Evolutionary conservation across 2,329 filamentous ascomycete species (phyloP), one percentile per base, ranked within the genome.

Genomic region (Didymella exigua): DNA sequence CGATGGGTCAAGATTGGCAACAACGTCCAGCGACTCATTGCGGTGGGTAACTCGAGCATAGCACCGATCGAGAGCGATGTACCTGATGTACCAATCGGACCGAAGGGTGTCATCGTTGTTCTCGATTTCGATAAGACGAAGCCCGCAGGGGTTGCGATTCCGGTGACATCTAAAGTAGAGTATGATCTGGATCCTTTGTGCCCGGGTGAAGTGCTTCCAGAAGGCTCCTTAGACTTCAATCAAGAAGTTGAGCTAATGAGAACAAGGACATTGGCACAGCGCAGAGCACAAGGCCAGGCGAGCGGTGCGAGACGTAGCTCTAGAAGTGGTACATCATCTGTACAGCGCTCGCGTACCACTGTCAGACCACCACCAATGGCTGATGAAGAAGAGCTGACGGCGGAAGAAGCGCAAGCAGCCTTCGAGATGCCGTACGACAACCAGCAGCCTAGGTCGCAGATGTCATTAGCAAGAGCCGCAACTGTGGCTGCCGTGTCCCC

Each of bases 401-500:
- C 55, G 8, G 69, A 74, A 56, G 69, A 75, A 58, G 73, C 66
- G 23, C 71, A 73, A 46, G 72, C 72, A 16, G 65, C 69, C 9
- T 75, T 76, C 13, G 75, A 77, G 58, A 71, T 66, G 24, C 75
- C 75, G 3, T 77, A 77, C 45, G 71, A 75, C 34, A 73, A 76
- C 29, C 68, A 73, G 26, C 73, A 76, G 44, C 75, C 75, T 13
- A 61, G 75, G 26, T 76, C 75, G 8, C 74, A 76, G 30, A 66
- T 69, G 59, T 76, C 74, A 5, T 55, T 77, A 10, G 69, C 73
- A 13, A 65, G 75, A 58, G 75, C 75, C 14, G 75, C 88, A 4
- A 77, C 75, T 14, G 74, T 77, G 6, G 74, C 75, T 24, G 82
- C 81, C 2, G 89, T 89, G n/a, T 89, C 89, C 18, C 89, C 90